Evolutionary conservation across 1,139 yeast species (phyloP).

Genomic region (Geotrichum carabidarum): DNA sequence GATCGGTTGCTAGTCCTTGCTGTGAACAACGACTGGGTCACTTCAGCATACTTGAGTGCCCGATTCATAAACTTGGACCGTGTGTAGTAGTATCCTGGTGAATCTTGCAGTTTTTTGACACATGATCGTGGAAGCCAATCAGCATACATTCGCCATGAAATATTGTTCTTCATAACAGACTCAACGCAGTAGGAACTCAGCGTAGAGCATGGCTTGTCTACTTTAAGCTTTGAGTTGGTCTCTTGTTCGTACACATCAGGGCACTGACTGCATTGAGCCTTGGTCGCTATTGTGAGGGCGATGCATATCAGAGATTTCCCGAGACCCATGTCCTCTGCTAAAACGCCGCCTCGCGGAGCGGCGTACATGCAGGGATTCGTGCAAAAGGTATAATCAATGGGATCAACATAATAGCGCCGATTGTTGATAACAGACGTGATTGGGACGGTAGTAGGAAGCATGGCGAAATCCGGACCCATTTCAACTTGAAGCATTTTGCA

Average conservation of each 20-base stretch:
- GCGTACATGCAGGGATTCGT: conserved; percentile 40
- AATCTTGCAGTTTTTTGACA: conserved; percentile 23
- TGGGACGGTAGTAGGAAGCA: conserved; percentile 45
- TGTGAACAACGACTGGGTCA: conserved; percentile 12
- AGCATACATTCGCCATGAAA: conserved; percentile 53
- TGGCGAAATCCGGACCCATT: conserved; percentile 34
- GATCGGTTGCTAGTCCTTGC: conserved; percentile 26
- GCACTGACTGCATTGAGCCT: conserved; percentile 46
- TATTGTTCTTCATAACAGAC: conserved; percentile 44
- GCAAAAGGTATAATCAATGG: conserved; percentile 27
- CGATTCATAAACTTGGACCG: conserved; percentile 8
- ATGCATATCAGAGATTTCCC: conserved; percentile 68
- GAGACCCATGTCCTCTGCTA: conserved; percentile 74
- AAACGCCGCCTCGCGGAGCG: conserved; percentile 53
- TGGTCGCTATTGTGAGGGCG: conserved; percentile 54
- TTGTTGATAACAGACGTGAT: conserved; percentile 29
- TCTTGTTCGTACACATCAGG: conserved; percentile 36
- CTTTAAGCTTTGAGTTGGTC: not conserved
- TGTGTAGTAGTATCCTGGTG: conserved; percentile 11
- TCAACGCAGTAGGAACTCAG: conserved; percentile 45
- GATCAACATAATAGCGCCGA: conserved; percentile 36
- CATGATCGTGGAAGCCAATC: conserved; percentile 44
- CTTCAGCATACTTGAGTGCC: conserved; percentile 31
- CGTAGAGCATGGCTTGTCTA: conserved; percentile 23
- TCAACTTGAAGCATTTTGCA: conserved; percentile 57